These are phyloP conservation scores for Grigorovia humatica DNA, from an alignment of 805 yeast genomes.

Conservation along the genomic window DNA sequence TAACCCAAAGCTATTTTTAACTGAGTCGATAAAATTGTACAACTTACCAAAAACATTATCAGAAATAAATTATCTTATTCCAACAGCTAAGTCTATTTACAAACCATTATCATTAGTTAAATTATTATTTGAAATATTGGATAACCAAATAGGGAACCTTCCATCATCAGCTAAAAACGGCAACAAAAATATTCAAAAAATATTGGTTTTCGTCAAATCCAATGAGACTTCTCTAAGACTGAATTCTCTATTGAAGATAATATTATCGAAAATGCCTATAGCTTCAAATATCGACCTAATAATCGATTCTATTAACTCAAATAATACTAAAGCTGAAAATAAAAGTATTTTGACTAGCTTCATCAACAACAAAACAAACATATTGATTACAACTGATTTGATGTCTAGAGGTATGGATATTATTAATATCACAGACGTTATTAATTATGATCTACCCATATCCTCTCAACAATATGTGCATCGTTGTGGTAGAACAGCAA, in stretches of 20 bases:
- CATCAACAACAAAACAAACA: conserved; percentile 24
- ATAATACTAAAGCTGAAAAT: conserved; percentile 44
- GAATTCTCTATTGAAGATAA: conserved; percentile 37
- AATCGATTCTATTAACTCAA: conserved; percentile 46
- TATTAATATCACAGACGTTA: conserved; percentile 54
- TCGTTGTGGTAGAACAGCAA: conserved; percentile 93
- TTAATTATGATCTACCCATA: conserved; percentile 85
- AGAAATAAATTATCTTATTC: conserved; percentile 32
- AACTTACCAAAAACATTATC: conserved; percentile 45
- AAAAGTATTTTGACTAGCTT: conserved; percentile 51
- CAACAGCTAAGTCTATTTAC: conserved; percentile 33
- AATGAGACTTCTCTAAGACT: conserved; percentile 84
- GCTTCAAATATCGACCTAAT: conserved; percentile 2
- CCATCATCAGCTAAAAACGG: background rate
- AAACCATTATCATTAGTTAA: conserved; percentile 70
- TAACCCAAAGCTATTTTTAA: conserved; percentile 56
- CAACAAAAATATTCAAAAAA: conserved; percentile 3
- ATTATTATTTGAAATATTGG: conserved; percentile 33
- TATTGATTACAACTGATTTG: conserved; percentile 76
- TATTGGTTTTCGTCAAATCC: conserved; percentile 27
- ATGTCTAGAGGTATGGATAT: conserved; percentile 95
- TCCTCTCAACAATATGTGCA: conserved; percentile 90
- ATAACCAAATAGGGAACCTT: background rate
- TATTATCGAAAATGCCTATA: background rate
- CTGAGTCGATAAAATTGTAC: conserved; percentile 58